Base-by-base conservation (phyloP, 257 asterid species). In the Petrea volubilis region DNA sequence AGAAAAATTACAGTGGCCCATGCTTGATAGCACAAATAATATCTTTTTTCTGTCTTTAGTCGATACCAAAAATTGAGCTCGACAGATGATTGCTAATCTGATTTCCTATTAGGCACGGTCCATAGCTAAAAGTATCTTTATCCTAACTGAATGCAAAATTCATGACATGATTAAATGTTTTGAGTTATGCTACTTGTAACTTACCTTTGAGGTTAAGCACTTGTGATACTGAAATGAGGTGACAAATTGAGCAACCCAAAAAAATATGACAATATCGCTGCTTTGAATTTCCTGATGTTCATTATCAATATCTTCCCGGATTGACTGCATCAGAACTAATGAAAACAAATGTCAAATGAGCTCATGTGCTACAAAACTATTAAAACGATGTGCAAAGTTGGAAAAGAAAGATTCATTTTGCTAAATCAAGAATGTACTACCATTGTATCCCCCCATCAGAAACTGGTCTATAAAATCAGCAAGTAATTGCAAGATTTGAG, bases 141-240 rank as follows among this genome's bases (percentile, higher is more conserved):
- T 46, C 33, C 25, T 44, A 55, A 68, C 5, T 33, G 44, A 63
- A 72, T 28, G 38, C 56, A 69, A n/a, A n/a, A 36, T 40, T 58
- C 36, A 29, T 50, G 20, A 21, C 58, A 55, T 36, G 38, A 57
- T 67, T 15, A 31, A 55, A 56, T 15, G 27, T 17, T 34, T n/a
- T 60, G 55, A 60, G 61, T 61, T 60, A 47, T 14, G n/a, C 49
- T 47, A 13, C 41, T 12, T 52, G 71, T 68, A 66, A 68, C 63
- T 79, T 80, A 93, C 97, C 98, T 82, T 80, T 44, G 72, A 46
- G 68, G 53, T 78, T 71, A 76, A 65, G 67, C 84, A 79, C 83
- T 84, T 94, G 88, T 86, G 83, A 83, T 86, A 91, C 69, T 91
- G 99, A 75, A 89, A 94, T 59, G 98, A 84, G 62, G 90, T 83